Conservation (phyloP, 768 basidiomycete genomes). For the Trametes maxima region DNA sequence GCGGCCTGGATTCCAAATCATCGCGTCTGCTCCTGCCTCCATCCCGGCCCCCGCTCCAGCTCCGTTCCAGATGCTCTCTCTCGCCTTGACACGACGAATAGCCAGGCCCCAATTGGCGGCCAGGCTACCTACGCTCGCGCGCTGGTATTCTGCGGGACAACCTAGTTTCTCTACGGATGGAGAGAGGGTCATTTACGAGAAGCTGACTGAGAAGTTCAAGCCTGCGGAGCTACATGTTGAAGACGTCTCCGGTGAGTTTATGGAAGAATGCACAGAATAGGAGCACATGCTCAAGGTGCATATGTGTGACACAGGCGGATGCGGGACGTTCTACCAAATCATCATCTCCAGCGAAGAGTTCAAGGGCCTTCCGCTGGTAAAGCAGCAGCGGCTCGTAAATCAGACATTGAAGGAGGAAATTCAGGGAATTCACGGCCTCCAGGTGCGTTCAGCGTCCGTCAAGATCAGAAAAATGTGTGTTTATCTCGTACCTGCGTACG, state of each 20-base stretch:
- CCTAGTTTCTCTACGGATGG: slow-evolving; percentile 45
- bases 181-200: slow-evolving; percentile 71
- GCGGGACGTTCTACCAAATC: slow-evolving; percentile 97
- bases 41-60: slow-evolving; percentile 5
- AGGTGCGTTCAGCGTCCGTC: slow-evolving; percentile 52
- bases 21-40: slow-evolving; percentile 2
- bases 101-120: slow-evolving; percentile 14
- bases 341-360: slow-evolving; percentile 83
- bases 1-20: slow-evolving; percentile 6
- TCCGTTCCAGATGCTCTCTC: slow-evolving; percentile 29
- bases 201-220: slow-evolving; percentile 73
- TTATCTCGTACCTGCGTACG: background rate
- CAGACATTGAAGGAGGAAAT: slow-evolving; percentile 88
- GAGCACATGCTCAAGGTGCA: background rate
- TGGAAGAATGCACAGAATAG: background rate
- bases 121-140: background rate
- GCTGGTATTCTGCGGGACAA: slow-evolving; percentile 11
- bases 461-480: background rate
- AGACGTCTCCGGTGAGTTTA: slow-evolving; percentile 83
- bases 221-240: slow-evolving; percentile 84
- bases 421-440: slow-evolving; percentile 88
- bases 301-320: slow-evolving; percentile 65
- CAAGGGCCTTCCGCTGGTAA: slow-evolving; percentile 82
- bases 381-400: slow-evolving; percentile 93
- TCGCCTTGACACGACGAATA: slow-evolving; percentile 27